Conservation (phyloP, 2,329 filamentous ascomycete genomes). For the Colletotrichum sp. region DNA sequence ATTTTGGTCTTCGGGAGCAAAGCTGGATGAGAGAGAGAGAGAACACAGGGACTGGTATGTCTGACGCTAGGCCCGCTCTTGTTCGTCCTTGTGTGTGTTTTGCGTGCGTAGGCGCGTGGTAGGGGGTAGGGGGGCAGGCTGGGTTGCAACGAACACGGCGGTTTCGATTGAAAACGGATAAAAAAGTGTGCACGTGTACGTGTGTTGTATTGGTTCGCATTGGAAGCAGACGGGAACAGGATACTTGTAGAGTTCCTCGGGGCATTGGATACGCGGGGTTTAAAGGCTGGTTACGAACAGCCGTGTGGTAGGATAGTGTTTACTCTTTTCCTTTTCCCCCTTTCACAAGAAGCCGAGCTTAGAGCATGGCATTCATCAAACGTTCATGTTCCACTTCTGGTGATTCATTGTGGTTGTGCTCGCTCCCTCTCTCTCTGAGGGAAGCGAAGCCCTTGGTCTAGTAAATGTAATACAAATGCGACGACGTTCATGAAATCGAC, state of each 20-base stretch:
- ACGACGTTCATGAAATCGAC: neutral
- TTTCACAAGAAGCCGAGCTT: neutral
- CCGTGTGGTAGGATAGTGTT: constrained; percentile 14
- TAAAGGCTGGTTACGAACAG: neutral
- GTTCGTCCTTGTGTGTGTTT: neutral
- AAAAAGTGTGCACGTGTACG: neutral
- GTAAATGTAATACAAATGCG: neutral
- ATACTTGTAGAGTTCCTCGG: neutral
- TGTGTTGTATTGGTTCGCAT: neutral
- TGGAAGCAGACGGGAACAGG: neutral
- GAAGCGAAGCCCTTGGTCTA: neutral
- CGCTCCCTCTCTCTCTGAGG: neutral
- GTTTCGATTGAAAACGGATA: neutral
- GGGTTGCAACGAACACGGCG: neutral
- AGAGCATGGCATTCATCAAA: neutral
- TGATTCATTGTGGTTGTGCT: neutral
- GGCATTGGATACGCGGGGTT: neutral
- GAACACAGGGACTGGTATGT: neutral
- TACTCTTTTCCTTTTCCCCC: neutral
- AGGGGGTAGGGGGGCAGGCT: neutral
- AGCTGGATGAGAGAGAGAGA: neutral
- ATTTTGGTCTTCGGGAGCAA: neutral
- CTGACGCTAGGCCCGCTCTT: neutral
- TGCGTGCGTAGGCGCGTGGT: neutral
- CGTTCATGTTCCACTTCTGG: neutral